A percentile compares a stretch with the other conserved stretches of the same genome.
Evolutionary conservation across 441 rosid genomes (phyloP).

Genomic region (Manihot esculenta): DNA sequence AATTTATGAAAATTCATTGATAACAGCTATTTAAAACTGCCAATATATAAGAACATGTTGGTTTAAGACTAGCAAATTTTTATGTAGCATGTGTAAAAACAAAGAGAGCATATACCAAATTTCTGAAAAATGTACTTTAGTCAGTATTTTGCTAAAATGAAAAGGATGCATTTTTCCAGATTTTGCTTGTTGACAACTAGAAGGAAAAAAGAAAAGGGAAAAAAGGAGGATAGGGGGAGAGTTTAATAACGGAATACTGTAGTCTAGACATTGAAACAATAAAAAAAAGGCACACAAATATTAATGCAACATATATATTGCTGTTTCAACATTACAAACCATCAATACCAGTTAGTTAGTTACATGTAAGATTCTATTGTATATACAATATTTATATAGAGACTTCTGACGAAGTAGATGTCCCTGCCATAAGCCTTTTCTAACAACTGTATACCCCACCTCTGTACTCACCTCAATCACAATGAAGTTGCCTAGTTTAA

Average conservation of each 20-base stretch:
- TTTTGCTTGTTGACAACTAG: no score
- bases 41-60: no score
- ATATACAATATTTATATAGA: neutral
- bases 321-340: constrained; percentile 3
- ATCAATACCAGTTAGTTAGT: neutral
- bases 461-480: neutral
- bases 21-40: no score
- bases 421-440: constrained; percentile 1
- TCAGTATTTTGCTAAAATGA: no score
- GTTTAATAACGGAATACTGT: neutral
- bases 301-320: neutral
- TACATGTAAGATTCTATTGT: neutral
- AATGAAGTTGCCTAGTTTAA: constrained; percentile 7
- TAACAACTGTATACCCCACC: neutral
- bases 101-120: neutral
- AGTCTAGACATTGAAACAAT: neutral
- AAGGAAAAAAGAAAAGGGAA: no score
- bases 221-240: no score
- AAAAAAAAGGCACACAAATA: neutral
- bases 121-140: no score
- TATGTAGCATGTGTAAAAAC: neutral
- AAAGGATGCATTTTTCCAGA: no score
- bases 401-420: constrained; percentile 9
- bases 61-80: no score
- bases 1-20: no score